Evolutionary conservation across 805 yeast species (phyloP).

Genomic region (Starmerella apis): DNA sequence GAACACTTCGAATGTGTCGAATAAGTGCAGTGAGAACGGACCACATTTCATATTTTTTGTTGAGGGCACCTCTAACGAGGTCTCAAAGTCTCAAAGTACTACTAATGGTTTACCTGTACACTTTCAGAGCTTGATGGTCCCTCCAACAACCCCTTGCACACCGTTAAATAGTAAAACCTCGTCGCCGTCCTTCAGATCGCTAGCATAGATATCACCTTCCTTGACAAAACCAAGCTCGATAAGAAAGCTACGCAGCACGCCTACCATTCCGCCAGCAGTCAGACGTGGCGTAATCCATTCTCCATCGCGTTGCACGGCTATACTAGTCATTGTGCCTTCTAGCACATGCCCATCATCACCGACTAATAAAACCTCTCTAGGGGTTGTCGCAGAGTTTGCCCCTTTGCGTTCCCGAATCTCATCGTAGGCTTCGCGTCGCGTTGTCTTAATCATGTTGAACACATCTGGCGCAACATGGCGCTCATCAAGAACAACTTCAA

Average conservation of each 20-base stretch:
- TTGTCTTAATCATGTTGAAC: slow-evolving; percentile 71
- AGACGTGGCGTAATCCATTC: slow-evolving; percentile 77
- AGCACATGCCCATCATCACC: slow-evolving; percentile 51
- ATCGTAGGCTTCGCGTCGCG: slow-evolving; percentile 53
- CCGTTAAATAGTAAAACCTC: slow-evolving; percentile 70
- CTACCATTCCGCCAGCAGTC: slow-evolving; percentile 69
- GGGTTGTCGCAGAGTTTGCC: slow-evolving; percentile 13
- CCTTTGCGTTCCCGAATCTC: slow-evolving; percentile 44
- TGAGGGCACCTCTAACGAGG: too few relatives aligned
- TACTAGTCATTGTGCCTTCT: slow-evolving; percentile 76
- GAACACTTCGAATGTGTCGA: too few relatives aligned
- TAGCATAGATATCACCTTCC: slow-evolving; percentile 42
- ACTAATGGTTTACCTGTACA: background rate
- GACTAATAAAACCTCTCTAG: slow-evolving; percentile 58
- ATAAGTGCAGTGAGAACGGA: too few relatives aligned
- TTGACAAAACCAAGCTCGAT: slow-evolving; percentile 42
- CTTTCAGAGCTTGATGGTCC: background rate
- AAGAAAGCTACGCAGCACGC: slow-evolving; percentile 62
- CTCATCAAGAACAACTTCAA: slow-evolving; percentile 54
- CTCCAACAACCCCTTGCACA: slow-evolving; percentile 52
- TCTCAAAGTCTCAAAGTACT: too few relatives aligned
- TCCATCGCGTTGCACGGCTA: slow-evolving; percentile 50
- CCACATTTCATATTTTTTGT: background rate
- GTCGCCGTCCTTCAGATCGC: slow-evolving; percentile 52
- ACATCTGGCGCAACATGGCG: slow-evolving; percentile 35